Conservation (phyloP, 2,329 filamentous ascomycete genomes). For the Colletotrichum agaves region DNA sequence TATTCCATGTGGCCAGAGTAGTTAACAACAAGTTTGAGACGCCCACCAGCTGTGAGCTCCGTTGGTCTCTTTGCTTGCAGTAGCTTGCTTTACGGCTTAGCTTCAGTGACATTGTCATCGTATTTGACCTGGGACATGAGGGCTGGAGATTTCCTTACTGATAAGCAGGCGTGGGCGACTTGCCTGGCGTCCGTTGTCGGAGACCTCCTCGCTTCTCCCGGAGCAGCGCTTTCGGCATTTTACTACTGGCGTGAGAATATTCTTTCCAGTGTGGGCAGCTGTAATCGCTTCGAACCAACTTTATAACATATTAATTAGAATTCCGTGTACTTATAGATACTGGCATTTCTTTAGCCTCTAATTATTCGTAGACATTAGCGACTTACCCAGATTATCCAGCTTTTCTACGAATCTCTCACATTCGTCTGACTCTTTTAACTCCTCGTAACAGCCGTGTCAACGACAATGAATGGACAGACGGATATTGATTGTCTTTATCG, state of each 20-base stretch:
- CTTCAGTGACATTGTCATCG: not conserved
- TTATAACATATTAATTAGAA: not conserved
- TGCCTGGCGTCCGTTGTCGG: not conserved
- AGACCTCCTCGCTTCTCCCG: not conserved
- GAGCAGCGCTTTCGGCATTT: conserved; percentile 3
- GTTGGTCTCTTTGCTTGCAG: conserved; percentile 27
- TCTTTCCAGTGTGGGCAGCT: not conserved
- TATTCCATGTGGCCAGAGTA: not conserved
- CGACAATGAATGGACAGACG: too few relatives aligned
- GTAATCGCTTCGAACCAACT: not conserved
- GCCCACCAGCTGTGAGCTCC: not conserved
- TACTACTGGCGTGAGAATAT: conserved; percentile 20
- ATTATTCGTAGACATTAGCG: not conserved
- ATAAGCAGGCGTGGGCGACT: not conserved
- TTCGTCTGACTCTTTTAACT: too few relatives aligned
- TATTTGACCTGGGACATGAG: conserved; percentile 9
- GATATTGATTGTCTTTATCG: too few relatives aligned
- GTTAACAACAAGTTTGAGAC: not conserved
- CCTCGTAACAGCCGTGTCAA: too few relatives aligned
- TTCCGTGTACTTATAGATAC: too few relatives aligned
- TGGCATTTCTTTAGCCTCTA: not conserved
- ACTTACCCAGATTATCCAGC: too few relatives aligned
- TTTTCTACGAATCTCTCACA: too few relatives aligned
- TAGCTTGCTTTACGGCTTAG: not conserved
- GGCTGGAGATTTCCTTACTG: not conserved